These are phyloP conservation scores for Artemisia tridentata DNA, from an alignment of 129 eudicot species.

Conservation along the genomic window DNA sequence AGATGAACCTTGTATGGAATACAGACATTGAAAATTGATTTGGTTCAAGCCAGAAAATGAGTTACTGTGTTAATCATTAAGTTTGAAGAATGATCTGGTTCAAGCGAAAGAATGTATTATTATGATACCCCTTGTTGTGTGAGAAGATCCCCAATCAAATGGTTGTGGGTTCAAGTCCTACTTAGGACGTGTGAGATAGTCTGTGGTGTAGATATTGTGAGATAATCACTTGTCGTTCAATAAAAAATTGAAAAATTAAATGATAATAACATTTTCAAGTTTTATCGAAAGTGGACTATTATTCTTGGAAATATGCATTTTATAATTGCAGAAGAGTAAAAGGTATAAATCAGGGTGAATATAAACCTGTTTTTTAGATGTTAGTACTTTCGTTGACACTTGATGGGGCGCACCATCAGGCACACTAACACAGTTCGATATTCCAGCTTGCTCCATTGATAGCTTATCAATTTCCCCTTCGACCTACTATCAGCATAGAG, in stretches of 20 bases:
- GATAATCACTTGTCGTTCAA: background rate
- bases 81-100: background rate
- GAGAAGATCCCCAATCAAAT: no score
- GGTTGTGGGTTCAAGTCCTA: no score
- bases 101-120: background rate
- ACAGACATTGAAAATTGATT: background rate
- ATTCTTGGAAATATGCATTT: background rate
- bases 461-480: constrained; percentile 94
- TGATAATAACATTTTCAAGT: no score
- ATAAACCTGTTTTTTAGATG: constrained; percentile 61
- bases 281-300: constrained; percentile 2
- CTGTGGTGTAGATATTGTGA: no score
- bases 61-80: background rate
- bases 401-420: constrained; percentile 90
- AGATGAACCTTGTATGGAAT: background rate
- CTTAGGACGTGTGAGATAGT: no score
- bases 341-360: constrained; percentile 6
- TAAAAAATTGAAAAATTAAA: background rate
- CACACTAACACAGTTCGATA: constrained; percentile 71
- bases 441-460: constrained; percentile 86
- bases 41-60: background rate
- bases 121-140: background rate
- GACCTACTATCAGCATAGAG: constrained; percentile 48
- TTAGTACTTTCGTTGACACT: constrained; percentile 50
- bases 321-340: constrained; percentile 1